Conservation (phyloP, 1,284 basidiomycete genomes). For the Boletus chippewaensis region DNA sequence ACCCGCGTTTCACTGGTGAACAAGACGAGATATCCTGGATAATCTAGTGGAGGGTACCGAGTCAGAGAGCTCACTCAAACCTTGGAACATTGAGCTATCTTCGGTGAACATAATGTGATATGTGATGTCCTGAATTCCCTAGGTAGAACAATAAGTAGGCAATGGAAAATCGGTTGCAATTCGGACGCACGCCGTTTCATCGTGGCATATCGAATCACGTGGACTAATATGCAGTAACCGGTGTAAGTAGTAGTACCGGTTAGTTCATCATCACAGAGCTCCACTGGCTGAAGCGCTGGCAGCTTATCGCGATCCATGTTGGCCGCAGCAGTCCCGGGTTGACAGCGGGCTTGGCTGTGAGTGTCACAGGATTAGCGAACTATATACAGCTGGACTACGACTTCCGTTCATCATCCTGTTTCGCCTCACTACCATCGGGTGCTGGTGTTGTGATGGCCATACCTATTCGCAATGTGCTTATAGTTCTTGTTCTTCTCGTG, state of each 20-base stretch:
- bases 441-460: slow-evolving; percentile 16
- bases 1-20: not conserved
- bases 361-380: not conserved
- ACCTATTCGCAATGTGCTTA: slow-evolving; percentile 21
- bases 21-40: not conserved
- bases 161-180: not conserved
- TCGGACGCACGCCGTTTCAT: not conserved
- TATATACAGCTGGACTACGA: slow-evolving; percentile 13
- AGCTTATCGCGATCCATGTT: not conserved
- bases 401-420: not conserved
- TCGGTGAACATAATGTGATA: not conserved
- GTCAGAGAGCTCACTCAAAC: not conserved
- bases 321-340: slow-evolving; percentile 7
- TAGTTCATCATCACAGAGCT: not conserved
- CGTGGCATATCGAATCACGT: not conserved
- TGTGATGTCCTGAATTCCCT: not conserved
- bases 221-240: not conserved
- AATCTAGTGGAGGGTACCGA: not conserved
- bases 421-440: not conserved
- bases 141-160: not conserved
- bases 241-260: not conserved
- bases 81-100: not conserved
- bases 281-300: not conserved
- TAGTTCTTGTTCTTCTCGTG: slow-evolving; percentile 19
- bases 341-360: not conserved